Evolutionary conservation across 2,329 filamentous ascomycete genomes (phyloP).

Genomic region (Nothophaeocryptopus gaeumannii): DNA sequence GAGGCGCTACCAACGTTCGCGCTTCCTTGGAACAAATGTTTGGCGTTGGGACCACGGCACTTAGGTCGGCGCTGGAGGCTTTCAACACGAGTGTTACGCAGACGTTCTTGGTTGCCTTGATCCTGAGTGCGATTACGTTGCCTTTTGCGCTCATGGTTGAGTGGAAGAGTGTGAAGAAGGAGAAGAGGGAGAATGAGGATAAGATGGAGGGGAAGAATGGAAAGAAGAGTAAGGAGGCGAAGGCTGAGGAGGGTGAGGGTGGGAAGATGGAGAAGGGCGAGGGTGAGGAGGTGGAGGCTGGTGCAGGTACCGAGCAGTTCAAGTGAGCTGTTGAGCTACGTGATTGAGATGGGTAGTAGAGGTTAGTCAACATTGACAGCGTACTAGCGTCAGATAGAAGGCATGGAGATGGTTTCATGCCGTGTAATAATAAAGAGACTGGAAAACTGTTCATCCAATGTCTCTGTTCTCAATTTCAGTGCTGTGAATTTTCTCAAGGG

Average conservation of each 20-base stretch:
- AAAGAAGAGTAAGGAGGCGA: background rate
- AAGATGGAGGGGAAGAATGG: slow-evolving; percentile 2
- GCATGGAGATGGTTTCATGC: too few relatives aligned
- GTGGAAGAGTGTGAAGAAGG: slow-evolving; percentile 35
- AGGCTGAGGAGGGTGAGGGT: background rate
- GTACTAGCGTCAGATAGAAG: too few relatives aligned
- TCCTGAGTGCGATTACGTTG: slow-evolving; percentile 10
- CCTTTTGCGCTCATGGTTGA: slow-evolving; percentile 10
- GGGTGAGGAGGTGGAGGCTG: too few relatives aligned
- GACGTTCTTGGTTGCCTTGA: slow-evolving; percentile 11
- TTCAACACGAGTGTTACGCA: slow-evolving; percentile 8
- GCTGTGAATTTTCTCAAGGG: too few relatives aligned
- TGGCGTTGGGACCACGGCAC: background rate
- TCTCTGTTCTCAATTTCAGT: too few relatives aligned
- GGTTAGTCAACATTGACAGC: too few relatives aligned
- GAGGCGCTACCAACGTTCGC: slow-evolving; percentile 7
- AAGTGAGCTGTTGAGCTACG: too few relatives aligned
- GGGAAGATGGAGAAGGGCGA: background rate
- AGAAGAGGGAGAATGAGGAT: slow-evolving; percentile 10
- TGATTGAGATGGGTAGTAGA: too few relatives aligned
- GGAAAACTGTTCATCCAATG: too few relatives aligned
- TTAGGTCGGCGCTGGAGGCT: background rate
- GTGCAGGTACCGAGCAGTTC: too few relatives aligned
- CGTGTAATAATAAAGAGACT: too few relatives aligned
- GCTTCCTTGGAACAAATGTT: slow-evolving; percentile 3